Conservation (phyloP, 768 basidiomycete genomes). For the Leucosporidium creatinivorum region DNA sequence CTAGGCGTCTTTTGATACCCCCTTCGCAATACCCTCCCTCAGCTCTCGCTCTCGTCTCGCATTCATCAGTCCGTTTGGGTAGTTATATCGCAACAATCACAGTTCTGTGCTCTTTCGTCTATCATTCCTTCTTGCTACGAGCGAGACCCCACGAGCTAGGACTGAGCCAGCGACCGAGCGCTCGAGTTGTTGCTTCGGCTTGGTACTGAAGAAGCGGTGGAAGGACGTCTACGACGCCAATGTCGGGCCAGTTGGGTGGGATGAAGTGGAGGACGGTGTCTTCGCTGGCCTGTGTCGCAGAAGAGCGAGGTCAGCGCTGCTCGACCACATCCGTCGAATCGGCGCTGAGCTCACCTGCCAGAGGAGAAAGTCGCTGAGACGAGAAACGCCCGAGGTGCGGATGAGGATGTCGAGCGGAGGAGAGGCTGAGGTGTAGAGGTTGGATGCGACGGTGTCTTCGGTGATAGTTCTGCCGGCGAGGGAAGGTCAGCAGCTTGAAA, state of each 20-base stretch:
- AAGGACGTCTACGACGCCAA: constrained; percentile 75
- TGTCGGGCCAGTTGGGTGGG: constrained; percentile 83
- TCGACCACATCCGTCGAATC: neutral
- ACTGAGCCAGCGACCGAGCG: no score
- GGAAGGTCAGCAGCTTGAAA: neutral
- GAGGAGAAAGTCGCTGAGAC: constrained; percentile 79
- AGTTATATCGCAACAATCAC: no score
- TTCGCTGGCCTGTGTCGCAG: constrained; percentile 65
- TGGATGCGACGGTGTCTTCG: constrained; percentile 58
- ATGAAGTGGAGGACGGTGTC: constrained; percentile 82
- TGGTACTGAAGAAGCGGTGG: constrained; percentile 86
- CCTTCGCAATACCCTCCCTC: neutral
- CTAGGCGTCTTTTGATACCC: neutral
- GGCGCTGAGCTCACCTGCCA: constrained; percentile 70
- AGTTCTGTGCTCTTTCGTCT: no score
- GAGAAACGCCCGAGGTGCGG: constrained; percentile 81
- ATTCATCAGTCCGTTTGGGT: neutral
- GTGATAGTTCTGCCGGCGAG: constrained; percentile 50
- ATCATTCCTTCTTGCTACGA: no score
- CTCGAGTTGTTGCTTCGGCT: constrained; percentile 28
- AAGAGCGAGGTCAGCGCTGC: neutral
- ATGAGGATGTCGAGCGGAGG: constrained; percentile 74
- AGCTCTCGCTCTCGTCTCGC: neutral
- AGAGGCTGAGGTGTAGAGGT: constrained; percentile 56
- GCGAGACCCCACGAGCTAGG: no score